A percentile compares a stretch with the other conserved stretches of the same genome.
phyloP scores from a whole-genome alignment of 768 basidiomycete species.

The Cystofilobasidium macerans region DNA sequence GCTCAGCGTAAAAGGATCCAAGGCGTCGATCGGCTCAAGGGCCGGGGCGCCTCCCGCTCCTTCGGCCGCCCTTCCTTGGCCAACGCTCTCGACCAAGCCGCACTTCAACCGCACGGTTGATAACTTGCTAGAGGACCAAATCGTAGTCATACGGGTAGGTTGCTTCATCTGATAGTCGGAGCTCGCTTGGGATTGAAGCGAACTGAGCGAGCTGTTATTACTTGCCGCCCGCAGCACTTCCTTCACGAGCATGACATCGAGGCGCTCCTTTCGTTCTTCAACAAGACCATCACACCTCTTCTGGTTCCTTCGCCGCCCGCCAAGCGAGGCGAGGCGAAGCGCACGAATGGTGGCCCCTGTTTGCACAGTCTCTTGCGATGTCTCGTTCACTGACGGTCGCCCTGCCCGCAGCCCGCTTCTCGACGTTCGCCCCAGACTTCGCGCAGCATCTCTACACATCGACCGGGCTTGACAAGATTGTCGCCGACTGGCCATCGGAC shows the following conservation, averaged over 20 bases:
- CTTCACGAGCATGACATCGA: slow-evolving; percentile 14
- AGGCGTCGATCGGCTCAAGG: too few relatives aligned
- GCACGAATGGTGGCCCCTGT: slow-evolving; percentile 12
- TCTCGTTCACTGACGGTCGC: background rate
- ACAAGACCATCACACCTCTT: background rate
- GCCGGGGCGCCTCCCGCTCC: too few relatives aligned
- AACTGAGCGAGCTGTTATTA: background rate
- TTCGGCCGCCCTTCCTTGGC: too few relatives aligned
- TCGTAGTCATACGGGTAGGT: slow-evolving; percentile 18
- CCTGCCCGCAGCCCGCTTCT: slow-evolving; percentile 9
- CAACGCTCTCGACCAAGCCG: slow-evolving; percentile 15
- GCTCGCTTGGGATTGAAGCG: too few relatives aligned
- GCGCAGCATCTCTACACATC: slow-evolving; percentile 4
- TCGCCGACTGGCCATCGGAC: slow-evolving; percentile 17
- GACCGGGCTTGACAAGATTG: slow-evolving; percentile 11
- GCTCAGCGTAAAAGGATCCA: too few relatives aligned
- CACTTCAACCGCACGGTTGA: slow-evolving; percentile 14
- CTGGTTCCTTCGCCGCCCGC: slow-evolving; percentile 19
- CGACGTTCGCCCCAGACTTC: slow-evolving; percentile 13
- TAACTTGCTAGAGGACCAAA: slow-evolving; percentile 19
- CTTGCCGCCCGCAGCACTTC: slow-evolving; percentile 8
- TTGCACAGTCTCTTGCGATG: background rate
- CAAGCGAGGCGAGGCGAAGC: slow-evolving; percentile 22
- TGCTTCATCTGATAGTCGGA: background rate
- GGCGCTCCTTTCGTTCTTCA: slow-evolving; percentile 12